Evolutionary conservation across 148 eudicot species (phyloP).

Genomic region (Amaranthus hypochondriacus): DNA sequence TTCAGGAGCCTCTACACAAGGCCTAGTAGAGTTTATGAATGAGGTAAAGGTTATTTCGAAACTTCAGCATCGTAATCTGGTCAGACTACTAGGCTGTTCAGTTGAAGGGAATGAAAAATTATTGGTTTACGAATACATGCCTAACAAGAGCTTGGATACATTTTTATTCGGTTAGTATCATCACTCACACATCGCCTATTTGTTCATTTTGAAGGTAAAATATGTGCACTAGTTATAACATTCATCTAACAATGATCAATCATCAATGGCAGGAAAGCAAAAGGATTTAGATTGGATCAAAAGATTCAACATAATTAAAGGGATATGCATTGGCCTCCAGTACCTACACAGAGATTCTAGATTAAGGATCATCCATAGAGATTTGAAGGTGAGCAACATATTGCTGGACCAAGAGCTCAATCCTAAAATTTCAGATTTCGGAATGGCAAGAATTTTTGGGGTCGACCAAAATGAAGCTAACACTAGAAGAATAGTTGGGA

Average conservation of each 20-base stretch:
- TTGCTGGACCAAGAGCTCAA: constrained; percentile 43
- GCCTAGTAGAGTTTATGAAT: constrained; percentile 49
- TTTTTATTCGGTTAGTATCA: constrained; percentile 45
- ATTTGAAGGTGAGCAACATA: constrained; percentile 52
- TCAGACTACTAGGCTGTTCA: constrained; percentile 44
- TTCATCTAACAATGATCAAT: background rate
- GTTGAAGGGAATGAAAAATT: constrained; percentile 42
- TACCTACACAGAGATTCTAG: constrained; percentile 62
- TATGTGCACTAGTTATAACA: background rate
- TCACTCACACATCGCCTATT: background rate
- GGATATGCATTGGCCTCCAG: constrained; percentile 51
- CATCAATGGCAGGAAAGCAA: constrained; percentile 22
- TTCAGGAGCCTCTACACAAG: constrained; percentile 52
- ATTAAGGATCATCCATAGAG: constrained; percentile 52
- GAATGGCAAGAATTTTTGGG: constrained; percentile 54
- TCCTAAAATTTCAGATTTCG: constrained; percentile 62
- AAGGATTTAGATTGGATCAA: constrained; percentile 42
- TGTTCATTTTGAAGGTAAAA: background rate
- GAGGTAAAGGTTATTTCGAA: constrained; percentile 48
- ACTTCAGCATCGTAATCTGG: constrained; percentile 54
- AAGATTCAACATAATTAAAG: constrained; percentile 44
- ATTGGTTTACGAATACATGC: constrained; percentile 45
- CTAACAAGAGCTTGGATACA: constrained; percentile 47
- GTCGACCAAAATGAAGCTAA: constrained; percentile 38
- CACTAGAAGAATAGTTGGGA: constrained; percentile 49